phyloP scores from a whole-genome alignment of 2,329 filamentous ascomycete species.

The Endocalyx cinctus region DNA sequence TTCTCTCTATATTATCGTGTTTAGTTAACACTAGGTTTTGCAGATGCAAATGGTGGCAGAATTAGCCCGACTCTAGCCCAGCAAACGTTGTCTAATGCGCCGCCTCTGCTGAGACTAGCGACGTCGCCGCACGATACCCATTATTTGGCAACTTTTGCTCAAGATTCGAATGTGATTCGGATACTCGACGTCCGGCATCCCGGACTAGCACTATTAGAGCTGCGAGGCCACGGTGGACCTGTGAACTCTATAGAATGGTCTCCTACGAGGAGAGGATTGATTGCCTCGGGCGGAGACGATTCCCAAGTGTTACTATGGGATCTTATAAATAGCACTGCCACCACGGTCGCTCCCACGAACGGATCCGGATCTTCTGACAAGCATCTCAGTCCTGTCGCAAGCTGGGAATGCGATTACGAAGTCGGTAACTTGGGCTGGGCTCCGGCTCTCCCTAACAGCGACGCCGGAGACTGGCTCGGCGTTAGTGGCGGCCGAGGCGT shows the following conservation, averaged over 20 bases:
- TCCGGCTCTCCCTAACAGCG: slow-evolving; percentile 62
- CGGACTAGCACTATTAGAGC: slow-evolving; percentile 87
- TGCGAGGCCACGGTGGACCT: slow-evolving; percentile 79
- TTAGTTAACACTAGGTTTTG: too few species aligned
- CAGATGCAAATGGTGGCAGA: slow-evolving; percentile 54
- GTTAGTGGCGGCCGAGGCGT: slow-evolving; percentile 76
- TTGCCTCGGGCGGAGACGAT: slow-evolving; percentile 90
- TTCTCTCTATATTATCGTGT: too few species aligned
- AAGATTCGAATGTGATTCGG: slow-evolving; percentile 86
- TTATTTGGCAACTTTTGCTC: slow-evolving; percentile 92
- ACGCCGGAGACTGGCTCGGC: slow-evolving; percentile 78
- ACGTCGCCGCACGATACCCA: slow-evolving; percentile 95
- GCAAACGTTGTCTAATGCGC: slow-evolving; percentile 72
- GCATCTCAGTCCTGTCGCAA: slow-evolving; percentile 64
- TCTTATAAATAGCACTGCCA: slow-evolving; percentile 63
- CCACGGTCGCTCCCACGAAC: slow-evolving; percentile 41
- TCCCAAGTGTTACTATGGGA: slow-evolving; percentile 93
- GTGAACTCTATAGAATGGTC: slow-evolving; percentile 98
- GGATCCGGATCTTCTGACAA: slow-evolving; percentile 50
- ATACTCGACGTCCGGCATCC: slow-evolving; percentile 96
- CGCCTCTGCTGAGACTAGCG: slow-evolving; percentile 73
- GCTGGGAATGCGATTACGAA: slow-evolving; percentile 84
- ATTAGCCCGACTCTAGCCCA: slow-evolving; percentile 72
- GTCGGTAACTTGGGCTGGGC: slow-evolving; percentile 83
- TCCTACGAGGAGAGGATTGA: slow-evolving; percentile 75